phyloP scores from a whole-genome alignment of 371 early-diverging fungal species.

The Choanephora cucurbitarum region DNA sequence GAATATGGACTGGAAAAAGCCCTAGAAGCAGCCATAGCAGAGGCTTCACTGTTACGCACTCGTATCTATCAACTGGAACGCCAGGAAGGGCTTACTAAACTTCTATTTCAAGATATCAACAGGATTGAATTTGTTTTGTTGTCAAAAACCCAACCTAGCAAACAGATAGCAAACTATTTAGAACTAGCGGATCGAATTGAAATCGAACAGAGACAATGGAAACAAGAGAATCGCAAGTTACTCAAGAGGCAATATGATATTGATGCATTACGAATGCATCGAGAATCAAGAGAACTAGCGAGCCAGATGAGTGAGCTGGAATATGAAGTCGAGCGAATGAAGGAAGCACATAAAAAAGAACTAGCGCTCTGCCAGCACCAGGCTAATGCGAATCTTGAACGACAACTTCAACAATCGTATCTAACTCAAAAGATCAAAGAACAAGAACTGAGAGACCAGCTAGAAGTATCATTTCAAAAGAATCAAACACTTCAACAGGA shows the following conservation, averaged over 20 bases:
- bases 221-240: not conserved
- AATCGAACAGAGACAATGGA: slow-evolving; percentile 16
- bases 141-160: slow-evolving; percentile 5
- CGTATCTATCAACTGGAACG: slow-evolving; percentile 20
- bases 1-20: slow-evolving; percentile 11
- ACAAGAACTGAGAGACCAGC: not conserved
- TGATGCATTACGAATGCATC: slow-evolving; percentile 10
- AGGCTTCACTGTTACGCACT: slow-evolving; percentile 10
- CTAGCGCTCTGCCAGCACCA: slow-evolving; percentile 1
- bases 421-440: slow-evolving; percentile 2
- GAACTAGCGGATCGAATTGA: slow-evolving; percentile 16
- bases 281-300: slow-evolving; percentile 20
- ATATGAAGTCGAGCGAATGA: slow-evolving; percentile 12
- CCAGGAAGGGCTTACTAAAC: not conserved
- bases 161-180: not conserved
- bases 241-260: slow-evolving; percentile 18
- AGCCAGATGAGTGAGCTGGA: slow-evolving; percentile 22
- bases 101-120: not conserved
- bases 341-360: slow-evolving; percentile 9
- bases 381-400: slow-evolving; percentile 1
- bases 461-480: slow-evolving; percentile 14
- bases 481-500: slow-evolving; percentile 21
- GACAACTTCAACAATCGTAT: slow-evolving; percentile 3
- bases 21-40: slow-evolving; percentile 15
- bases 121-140: slow-evolving; percentile 1